Conservation (phyloP, 2,329 filamentous ascomycete species). For the Canariomyces notabilis region DNA sequence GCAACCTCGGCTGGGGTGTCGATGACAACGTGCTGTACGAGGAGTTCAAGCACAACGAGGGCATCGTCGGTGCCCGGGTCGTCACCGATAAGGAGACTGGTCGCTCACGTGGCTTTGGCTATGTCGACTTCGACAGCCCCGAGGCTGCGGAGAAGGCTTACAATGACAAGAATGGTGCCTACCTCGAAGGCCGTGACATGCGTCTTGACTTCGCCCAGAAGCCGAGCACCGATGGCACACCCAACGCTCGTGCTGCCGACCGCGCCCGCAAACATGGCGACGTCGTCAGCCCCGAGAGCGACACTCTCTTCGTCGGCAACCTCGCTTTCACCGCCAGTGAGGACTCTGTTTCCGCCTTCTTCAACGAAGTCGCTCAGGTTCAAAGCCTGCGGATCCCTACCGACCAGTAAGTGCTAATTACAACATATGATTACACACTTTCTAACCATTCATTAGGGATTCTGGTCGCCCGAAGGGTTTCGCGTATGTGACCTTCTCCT, state of each 20-base stretch:
- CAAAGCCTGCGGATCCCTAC: constrained; percentile 83
- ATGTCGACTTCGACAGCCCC: constrained; percentile 74
- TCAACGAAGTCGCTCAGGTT: constrained; percentile 65
- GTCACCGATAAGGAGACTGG: constrained; percentile 77
- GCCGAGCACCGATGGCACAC: constrained; percentile 24
- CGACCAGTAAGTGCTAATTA: constrained; percentile 54
- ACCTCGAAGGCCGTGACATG: constrained; percentile 34
- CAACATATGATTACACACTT: neutral
- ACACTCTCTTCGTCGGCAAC: constrained; percentile 90
- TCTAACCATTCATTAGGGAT: constrained; percentile 51
- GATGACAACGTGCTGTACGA: constrained; percentile 76
- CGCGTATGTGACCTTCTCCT: constrained; percentile 80
- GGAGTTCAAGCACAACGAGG: constrained; percentile 76
- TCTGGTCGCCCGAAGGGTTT: constrained; percentile 85
- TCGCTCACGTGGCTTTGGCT: constrained; percentile 88
- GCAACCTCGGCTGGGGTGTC: constrained; percentile 85
- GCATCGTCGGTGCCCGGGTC: constrained; percentile 67
- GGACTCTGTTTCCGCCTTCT: constrained; percentile 68
- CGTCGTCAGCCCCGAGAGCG: constrained; percentile 69
- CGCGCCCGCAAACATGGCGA: constrained; percentile 72
- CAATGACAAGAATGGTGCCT: constrained; percentile 34
- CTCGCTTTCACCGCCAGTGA: constrained; percentile 79
- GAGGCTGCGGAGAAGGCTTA: constrained; percentile 41
- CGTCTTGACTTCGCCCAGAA: constrained; percentile 36
- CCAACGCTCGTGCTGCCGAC: constrained; percentile 52